Percentiles rank a stretch among this genome's conserved stretches.
These are phyloP conservation scores for Penicillium corylophilum DNA, from an alignment of 2,329 filamentous ascomycete species.

Conservation along the genomic window DNA sequence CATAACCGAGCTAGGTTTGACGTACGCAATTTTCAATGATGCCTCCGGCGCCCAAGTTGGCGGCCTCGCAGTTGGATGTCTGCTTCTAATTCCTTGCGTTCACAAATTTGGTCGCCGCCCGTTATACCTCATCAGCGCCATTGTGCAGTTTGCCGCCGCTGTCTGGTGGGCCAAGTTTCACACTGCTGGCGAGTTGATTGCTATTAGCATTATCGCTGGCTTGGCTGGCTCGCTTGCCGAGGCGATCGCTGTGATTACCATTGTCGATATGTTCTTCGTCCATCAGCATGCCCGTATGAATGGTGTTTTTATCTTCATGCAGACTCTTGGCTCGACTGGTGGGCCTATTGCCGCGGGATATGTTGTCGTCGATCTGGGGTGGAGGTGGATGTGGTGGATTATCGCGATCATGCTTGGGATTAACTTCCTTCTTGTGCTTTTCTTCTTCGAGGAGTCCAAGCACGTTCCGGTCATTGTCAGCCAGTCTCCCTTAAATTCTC, in stretches of 20 bases:
- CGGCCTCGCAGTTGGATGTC: conserved; percentile 10
- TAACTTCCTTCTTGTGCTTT: conserved; percentile 9
- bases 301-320: conserved; percentile 13
- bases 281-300: conserved; percentile 16
- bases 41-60: conserved; percentile 4
- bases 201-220: conserved; percentile 4
- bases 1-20: neutral
- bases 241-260: conserved; percentile 14
- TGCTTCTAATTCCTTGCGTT: conserved; percentile 11
- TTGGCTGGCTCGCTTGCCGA: conserved; percentile 6
- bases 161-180: conserved; percentile 10
- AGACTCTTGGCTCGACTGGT: conserved; percentile 9
- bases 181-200: conserved; percentile 3
- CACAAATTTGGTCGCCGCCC: conserved; percentile 15
- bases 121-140: conserved; percentile 10
- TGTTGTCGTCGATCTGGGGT: neutral
- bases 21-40: neutral
- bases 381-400: conserved; percentile 14
- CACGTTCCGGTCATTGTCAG: neutral
- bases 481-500: neutral
- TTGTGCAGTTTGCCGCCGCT: conserved; percentile 3
- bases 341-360: conserved; percentile 9
- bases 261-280: conserved; percentile 14
- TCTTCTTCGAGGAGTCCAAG: conserved; percentile 16
- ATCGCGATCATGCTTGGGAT: conserved; percentile 5